Evolutionary conservation across 495 filamentous ascomycete species (phyloP), one percentile per base, ranked within the genome.

Genomic region (Cercophora sp.): DNA sequence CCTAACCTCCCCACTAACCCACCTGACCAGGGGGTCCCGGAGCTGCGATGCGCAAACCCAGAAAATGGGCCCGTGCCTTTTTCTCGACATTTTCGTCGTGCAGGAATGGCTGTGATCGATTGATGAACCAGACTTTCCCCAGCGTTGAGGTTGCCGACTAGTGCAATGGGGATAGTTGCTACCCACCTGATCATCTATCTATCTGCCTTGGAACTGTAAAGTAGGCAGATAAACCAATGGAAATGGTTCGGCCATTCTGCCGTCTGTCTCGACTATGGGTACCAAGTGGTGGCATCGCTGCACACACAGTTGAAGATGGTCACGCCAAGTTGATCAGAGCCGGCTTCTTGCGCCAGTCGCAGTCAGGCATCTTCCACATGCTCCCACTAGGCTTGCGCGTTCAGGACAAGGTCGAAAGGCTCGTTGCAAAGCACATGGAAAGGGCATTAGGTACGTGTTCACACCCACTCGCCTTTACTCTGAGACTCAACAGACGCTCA

Each of bases 311-410:
- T 48, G 65, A 78, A 76, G 86, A 90, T 72, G 80, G 80, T 35
- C 84, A 95, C 70, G 76, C 84, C 8, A 80, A 87, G 27, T 75
- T 97, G 29, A 69, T 93, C 11, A 77, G 85, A 50, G 86, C 84
- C 29, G 91, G 91, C 1, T 95, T 88, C 57, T 64, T 96, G 22
- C 85, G 89, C 50, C 89, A 91, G 83, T 86, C 89, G 32, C 83
- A 95, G 57, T 80, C 92, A 3, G 94, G 93, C 4, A 79, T 98
- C 27, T 97, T 96, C 65, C 94, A 98, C 66, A 78, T 96, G 61
- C 76, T 98, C 8, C 93, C 93, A 1, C 74, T 98, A n/a, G 93
- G 93, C 2, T 75, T 88, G 29, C 77, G 89, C 25, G 89, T 97
- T 0, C 91, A 96, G 62, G 83, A 89, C 41, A 98, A 97, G 65